phyloP scores from a whole-genome alignment of 495 filamentous ascomycete species.

The Trichoderma asperelloides region DNA sequence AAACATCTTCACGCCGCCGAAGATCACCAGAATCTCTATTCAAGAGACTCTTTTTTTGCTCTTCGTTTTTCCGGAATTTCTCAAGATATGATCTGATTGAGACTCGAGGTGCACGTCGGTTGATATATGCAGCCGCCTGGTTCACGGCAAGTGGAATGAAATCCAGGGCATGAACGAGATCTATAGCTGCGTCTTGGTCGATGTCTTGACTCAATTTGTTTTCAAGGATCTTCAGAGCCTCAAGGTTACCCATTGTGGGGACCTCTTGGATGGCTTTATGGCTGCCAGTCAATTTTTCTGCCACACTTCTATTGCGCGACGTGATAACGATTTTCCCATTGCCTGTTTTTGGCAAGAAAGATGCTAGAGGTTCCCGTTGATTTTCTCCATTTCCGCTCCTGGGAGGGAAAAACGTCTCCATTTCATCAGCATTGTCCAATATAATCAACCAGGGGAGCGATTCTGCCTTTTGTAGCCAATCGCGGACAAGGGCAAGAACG shows the following conservation, averaged over 20 bases:
- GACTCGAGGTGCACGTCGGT: conserved; percentile 23
- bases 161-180: conserved; percentile 30
- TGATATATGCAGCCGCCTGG: conserved; percentile 44
- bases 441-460: conserved; percentile 38
- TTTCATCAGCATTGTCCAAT: conserved; percentile 46
- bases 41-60: conserved; percentile 20
- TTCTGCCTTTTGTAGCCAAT: conserved; percentile 28
- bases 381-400: neutral
- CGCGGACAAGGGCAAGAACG: conserved; percentile 24
- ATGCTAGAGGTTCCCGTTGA: conserved; percentile 13
- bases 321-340: conserved; percentile 32
- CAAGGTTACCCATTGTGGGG: conserved; percentile 24
- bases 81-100: conserved; percentile 24
- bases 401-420: conserved; percentile 23
- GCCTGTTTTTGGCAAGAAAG: conserved; percentile 27
- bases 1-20: conserved; percentile 23
- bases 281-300: conserved; percentile 18
- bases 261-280: conserved; percentile 16
- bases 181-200: conserved; percentile 1
- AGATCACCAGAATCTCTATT: conserved; percentile 17
- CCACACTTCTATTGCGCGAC: conserved; percentile 27
- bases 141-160: conserved; percentile 39
- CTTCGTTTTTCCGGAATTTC: conserved; percentile 20
- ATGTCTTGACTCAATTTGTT: conserved; percentile 8
- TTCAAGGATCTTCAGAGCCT: conserved; percentile 17